phyloP scores from a whole-genome alignment of 345 rosid genomes.

The Eutrema yunnanense region DNA sequence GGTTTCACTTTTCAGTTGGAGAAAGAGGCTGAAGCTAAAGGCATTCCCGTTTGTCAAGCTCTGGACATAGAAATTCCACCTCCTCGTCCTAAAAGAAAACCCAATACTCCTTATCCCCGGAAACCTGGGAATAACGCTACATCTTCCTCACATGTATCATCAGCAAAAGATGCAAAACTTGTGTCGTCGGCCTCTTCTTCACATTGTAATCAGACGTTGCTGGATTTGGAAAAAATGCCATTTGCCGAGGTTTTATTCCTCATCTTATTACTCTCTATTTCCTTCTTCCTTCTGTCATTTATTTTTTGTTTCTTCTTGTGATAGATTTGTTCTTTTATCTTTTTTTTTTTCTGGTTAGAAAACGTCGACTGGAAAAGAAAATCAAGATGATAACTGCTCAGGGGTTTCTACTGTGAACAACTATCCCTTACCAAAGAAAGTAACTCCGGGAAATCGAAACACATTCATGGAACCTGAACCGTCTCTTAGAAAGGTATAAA shows the following conservation, averaged over 20 bases:
- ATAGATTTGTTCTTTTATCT: constrained; percentile 6
- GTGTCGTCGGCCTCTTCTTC: constrained; percentile 42
- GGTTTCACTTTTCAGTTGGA: constrained; percentile 52
- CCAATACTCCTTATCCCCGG: constrained; percentile 91
- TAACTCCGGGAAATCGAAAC: constrained; percentile 33
- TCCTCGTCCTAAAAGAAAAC: constrained; percentile 97
- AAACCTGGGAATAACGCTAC: constrained; percentile 44
- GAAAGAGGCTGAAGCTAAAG: constrained; percentile 91
- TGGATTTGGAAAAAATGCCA: constrained; percentile 67
- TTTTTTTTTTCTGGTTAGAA: constrained; percentile 32
- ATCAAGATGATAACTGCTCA: constrained; percentile 62
- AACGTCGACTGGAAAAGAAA: constrained; percentile 43
- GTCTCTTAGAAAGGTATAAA: constrained; percentile 39
- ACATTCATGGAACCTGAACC: constrained; percentile 53
- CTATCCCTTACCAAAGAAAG: constrained; percentile 36
- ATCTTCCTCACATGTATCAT: constrained; percentile 29
- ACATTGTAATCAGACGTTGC: constrained; percentile 31
- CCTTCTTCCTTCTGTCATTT: not conserved
- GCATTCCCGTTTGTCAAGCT: constrained; percentile 72
- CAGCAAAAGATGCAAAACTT: constrained; percentile 55
- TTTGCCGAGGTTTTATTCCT: constrained; percentile 46
- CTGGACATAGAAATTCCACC: constrained; percentile 91
- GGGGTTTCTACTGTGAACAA: constrained; percentile 50
- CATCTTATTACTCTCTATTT: not conserved
- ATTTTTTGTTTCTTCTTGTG: not conserved